Base-by-base conservation (phyloP, 2,329 filamentous ascomycete species). In the Stylonectria norvegica region DNA sequence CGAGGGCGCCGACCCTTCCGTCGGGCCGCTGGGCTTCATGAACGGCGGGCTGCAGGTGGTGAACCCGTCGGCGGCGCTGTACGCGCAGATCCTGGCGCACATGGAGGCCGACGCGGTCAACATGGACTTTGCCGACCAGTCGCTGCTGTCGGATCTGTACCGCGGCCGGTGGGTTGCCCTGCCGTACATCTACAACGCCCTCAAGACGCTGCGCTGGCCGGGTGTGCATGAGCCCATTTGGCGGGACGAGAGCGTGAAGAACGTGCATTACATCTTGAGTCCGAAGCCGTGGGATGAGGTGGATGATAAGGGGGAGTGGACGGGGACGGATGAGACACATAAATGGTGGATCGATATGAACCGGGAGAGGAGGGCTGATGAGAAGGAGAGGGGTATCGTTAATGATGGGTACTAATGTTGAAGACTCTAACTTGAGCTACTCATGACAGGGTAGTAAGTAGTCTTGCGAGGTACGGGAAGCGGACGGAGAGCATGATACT, bases 251-350 rank as follows among this genome's bases (percentile, higher is more conserved):
- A 57, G 63, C 28, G 75, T 82, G 35, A 80, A 78, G 66, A 80
- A 79, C 50, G 59, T 83, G 5, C 79, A 83, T 55, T 81, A 78
- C 45, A 80, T 83, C 32, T 57, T 82, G 16, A 71, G 67, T 25
- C 78, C 78, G 1, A 83, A 83, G 62, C 79, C 79, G 3, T 83
- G 79, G 79, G 68, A 78, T 30, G 70, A 78, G 60, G 47, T 72
- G 20, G 64, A 71, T 30, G 63, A 53, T 2, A 50, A 64, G 11
- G 73, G 73, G 2, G 60, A 67, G 25, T 71, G 65, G 58, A 66
- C 57, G 1, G 70, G 71, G 23, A 62, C 58, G 4, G 70, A 73
- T 1, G 71, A 70, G 57, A 70, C 69, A 9, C 74, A 80, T 47
- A 58, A 58, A 34, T 82, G 78, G 78, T 82, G 78, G 78, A 63